These are phyloP conservation scores for Populus alba DNA, from an alignment of 345 rosid species.

Conservation along the genomic window DNA sequence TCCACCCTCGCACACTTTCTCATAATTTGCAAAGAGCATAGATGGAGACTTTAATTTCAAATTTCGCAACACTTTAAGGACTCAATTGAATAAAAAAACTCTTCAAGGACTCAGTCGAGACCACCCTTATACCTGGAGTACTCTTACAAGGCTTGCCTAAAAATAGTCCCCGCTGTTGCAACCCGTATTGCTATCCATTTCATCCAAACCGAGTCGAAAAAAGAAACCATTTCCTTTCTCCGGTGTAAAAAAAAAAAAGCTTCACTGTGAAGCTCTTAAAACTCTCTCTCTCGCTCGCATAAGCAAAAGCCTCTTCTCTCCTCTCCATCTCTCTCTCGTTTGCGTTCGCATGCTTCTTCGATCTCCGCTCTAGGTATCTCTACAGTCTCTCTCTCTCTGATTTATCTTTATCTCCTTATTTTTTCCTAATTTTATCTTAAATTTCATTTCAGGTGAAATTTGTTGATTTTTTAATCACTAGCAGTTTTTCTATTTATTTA, in stretches of 20 bases:
- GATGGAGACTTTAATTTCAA: too few species aligned
- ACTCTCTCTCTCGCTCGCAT: not conserved
- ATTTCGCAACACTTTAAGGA: not conserved
- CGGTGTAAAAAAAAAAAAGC: too few species aligned
- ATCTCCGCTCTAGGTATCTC: slow-evolving; percentile 9
- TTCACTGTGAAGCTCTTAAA: not conserved
- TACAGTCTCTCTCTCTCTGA: not conserved
- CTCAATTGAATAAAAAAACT: not conserved
- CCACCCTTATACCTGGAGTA: not conserved
- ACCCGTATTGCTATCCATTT: not conserved
- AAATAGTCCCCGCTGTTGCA: not conserved
- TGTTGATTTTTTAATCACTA: not conserved
- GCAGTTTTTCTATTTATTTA: not conserved
- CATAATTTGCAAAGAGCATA: too few species aligned
- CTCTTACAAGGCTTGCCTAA: not conserved
- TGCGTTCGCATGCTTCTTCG: not conserved
- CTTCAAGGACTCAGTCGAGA: not conserved
- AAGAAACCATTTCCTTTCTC: not conserved
- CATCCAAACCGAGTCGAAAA: not conserved
- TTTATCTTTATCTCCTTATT: not conserved
- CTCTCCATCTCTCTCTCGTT: not conserved
- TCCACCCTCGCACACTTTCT: not conserved
- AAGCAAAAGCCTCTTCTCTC: not conserved
- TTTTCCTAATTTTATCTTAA: not conserved
- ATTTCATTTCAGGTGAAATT: not conserved